Base-by-base conservation (phyloP, 768 basidiomycete genomes). In the Calocera cornea region DNA sequence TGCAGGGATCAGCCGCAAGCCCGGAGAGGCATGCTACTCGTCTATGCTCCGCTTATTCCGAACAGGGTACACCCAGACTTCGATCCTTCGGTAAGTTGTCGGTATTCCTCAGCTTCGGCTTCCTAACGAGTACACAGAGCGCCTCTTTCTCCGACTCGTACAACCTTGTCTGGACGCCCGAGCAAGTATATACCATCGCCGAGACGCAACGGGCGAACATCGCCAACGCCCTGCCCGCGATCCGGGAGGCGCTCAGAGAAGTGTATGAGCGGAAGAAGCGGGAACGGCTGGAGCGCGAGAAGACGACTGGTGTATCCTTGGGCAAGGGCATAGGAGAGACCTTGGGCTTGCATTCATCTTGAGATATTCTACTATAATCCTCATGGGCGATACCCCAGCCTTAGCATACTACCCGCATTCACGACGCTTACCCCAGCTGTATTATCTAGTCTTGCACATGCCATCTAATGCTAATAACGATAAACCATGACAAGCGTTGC, bases 91-190 rank as follows among this genome's bases (percentile, higher is more conserved):
- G 54, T 60, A 60, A 5, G 54, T 60, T 19, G 7, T 60, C 54
- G 5, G 7, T 60, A 19, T 60, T 29, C 14, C 14, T 60, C 14
- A 60, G 31, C 7, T 27, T 29, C 54, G 54, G 19, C 44, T 7
- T 47, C 36, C 44, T 47, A 24, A 47, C 44, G n/a, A 24, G 16
- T 19, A 7, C 44, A 7, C 44, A 60, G 54, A 60, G 14, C 14
- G 54, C 54, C 7, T 2, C 54, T 3, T 60, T 60, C 31, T 27
- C 54, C 10, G 54, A 60, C 54, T 60, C 54, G 31, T 60, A 60
- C 54, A 60, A 60, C 54, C 54, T 60, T 10, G 54, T 60, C 22
- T 60, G 54, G 54, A 60, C 54, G 27, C 54, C 54, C 11, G 54
- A 60, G 19, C 54, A 60, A 60, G 54, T 60, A 5, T 16, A 60